Percentiles rank a stretch among this genome's conserved stretches.
Evolutionary conservation across 805 yeast genomes (phyloP).

Genomic region (Blastobotrys mokoenaii): DNA sequence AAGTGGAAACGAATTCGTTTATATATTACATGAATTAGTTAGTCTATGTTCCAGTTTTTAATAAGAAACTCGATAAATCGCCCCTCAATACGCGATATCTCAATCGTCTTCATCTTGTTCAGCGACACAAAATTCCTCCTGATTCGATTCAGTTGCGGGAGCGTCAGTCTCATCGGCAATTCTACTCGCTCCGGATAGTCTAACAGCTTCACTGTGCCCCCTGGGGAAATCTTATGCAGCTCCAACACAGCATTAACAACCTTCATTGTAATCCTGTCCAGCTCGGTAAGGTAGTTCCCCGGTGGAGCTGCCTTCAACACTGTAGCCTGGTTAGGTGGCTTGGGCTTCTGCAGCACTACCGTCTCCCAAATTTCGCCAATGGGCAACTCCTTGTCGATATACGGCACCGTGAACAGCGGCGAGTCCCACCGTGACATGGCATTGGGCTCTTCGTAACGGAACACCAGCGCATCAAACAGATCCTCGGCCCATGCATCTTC

Average conservation of each 20-base stretch:
- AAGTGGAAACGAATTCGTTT: too few relatives aligned
- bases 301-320: slow-evolving; percentile 71
- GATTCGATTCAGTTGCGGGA: slow-evolving; percentile 74
- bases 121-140: slow-evolving; percentile 76
- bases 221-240: slow-evolving; percentile 44
- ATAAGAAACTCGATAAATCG: slow-evolving; percentile 73
- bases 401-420: slow-evolving; percentile 68
- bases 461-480: slow-evolving; percentile 56
- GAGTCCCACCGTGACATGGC: slow-evolving; percentile 86
- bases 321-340: slow-evolving; percentile 78
- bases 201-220: slow-evolving; percentile 28
- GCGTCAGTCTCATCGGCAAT: slow-evolving; percentile 56
- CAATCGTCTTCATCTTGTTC: slow-evolving; percentile 72
- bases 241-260: slow-evolving; percentile 57
- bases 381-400: slow-evolving; percentile 48
- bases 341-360: slow-evolving; percentile 44
- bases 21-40: too few relatives aligned
- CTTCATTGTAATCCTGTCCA: slow-evolving; percentile 62
- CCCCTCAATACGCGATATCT: slow-evolving; percentile 55
- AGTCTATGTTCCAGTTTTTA: slow-evolving; percentile 33
- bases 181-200: slow-evolving; percentile 40
- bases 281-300: slow-evolving; percentile 64
- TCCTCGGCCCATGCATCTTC: slow-evolving; percentile 52
- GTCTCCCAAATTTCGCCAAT: slow-evolving; percentile 50
- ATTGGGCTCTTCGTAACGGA: slow-evolving; percentile 93